These are phyloP conservation scores for Dryas alaskensis DNA, from an alignment of 306 rosid genomes.

Conservation along the genomic window DNA sequence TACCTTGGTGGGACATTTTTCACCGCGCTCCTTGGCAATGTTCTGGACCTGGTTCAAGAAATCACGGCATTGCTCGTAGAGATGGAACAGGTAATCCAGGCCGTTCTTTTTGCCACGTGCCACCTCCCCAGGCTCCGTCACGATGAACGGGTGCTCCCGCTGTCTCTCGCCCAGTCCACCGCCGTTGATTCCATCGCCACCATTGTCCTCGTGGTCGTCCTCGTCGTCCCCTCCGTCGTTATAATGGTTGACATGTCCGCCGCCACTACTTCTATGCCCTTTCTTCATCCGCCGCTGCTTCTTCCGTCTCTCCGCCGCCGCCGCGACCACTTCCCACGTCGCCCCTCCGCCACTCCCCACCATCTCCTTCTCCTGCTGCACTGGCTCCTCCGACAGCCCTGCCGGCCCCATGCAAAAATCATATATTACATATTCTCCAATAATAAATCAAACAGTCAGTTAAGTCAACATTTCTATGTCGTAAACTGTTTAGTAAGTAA, in stretches of 20 bases:
- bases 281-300: constrained; percentile 37
- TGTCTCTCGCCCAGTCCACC: constrained; percentile 50
- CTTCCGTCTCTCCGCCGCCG: constrained; percentile 40
- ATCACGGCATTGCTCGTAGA: constrained; percentile 88
- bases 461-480: too few relatives aligned
- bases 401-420: constrained; percentile 32
- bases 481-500: too few relatives aligned
- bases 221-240: constrained; percentile 39
- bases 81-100: constrained; percentile 85
- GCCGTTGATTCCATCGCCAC: not conserved
- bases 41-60: constrained; percentile 85
- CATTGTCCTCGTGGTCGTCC: constrained; percentile 16
- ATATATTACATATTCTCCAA: not conserved
- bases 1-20: constrained; percentile 98
- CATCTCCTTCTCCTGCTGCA: constrained; percentile 73
- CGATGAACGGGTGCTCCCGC: constrained; percentile 92
- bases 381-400: constrained; percentile 95
- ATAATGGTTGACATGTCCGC: constrained; percentile 20
- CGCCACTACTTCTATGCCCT: constrained; percentile 23
- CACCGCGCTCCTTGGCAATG: constrained; percentile 86
- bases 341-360: constrained; percentile 72
- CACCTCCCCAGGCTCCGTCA: constrained; percentile 96
- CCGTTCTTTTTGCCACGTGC: constrained; percentile 99
- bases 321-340: constrained; percentile 46
- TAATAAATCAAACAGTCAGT: too few relatives aligned